These are phyloP conservation scores for Coemansia sp. DNA, from an alignment of 192 early-diverging fungal genomes.

Conservation along the genomic window DNA sequence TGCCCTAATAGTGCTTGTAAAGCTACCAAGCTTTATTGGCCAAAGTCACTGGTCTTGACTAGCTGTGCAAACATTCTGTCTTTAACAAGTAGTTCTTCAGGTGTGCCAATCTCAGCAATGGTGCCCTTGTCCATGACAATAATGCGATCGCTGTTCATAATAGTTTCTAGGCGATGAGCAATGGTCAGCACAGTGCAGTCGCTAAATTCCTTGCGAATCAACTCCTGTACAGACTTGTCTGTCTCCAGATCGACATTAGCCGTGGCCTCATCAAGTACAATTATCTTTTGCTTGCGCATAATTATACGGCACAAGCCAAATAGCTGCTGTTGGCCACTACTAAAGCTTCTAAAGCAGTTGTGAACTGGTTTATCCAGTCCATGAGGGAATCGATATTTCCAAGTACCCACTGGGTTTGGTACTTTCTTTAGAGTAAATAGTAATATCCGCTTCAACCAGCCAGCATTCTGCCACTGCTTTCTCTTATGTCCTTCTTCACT, in stretches of 20 bases:
- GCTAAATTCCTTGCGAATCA: slow-evolving; percentile 61
- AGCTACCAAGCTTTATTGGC: not conserved
- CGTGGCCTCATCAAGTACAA: slow-evolving; percentile 74
- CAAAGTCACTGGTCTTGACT: slow-evolving; percentile 29
- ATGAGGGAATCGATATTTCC: no score
- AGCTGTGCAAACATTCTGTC: slow-evolving; percentile 33
- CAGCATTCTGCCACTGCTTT: slow-evolving; percentile 18
- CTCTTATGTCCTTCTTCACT: not conserved
- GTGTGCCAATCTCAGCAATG: slow-evolving; percentile 67
- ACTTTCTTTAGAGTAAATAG: slow-evolving; percentile 6
- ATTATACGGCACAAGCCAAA: slow-evolving; percentile 65
- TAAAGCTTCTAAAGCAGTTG: not conserved
- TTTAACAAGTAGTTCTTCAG: slow-evolving; percentile 59
- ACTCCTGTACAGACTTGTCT: slow-evolving; percentile 21
- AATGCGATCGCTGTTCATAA: slow-evolving; percentile 69
- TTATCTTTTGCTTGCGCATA: slow-evolving; percentile 59
- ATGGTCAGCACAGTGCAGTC: slow-evolving; percentile 63
- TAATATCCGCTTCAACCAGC: slow-evolving; percentile 9
- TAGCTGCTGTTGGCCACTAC: slow-evolving; percentile 65
- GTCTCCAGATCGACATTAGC: slow-evolving; percentile 60
- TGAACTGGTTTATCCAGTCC: not conserved
- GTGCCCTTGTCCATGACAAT: slow-evolving; percentile 74
- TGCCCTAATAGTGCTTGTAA: not conserved
- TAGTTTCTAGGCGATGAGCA: slow-evolving; percentile 75
- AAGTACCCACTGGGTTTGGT: not conserved